phyloP scores from a whole-genome alignment of 2,329 filamentous ascomycete species.

The Xylaria sp. region DNA sequence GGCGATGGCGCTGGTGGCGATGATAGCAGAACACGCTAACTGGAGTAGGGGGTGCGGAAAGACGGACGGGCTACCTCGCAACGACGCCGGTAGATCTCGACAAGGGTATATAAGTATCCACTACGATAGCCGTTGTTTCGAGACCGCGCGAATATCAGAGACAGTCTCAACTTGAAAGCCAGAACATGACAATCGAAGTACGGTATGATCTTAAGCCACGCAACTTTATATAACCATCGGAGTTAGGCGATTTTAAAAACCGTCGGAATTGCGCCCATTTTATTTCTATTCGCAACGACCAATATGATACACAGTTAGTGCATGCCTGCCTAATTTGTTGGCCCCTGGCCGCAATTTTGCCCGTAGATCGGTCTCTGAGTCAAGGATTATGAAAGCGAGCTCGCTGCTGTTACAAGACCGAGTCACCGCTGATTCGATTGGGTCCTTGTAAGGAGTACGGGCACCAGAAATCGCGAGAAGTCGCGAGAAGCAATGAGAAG shows the following conservation, averaged over 20 bases:
- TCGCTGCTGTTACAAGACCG: too few species aligned
- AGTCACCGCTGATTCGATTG: background rate
- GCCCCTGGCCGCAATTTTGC: constrained; percentile 10
- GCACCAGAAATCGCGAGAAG: background rate
- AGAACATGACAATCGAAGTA: background rate
- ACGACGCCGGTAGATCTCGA: background rate
- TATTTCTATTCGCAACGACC: too few species aligned
- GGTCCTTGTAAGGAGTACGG: background rate
- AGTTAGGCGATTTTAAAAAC: background rate
- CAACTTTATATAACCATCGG: constrained; percentile 13
- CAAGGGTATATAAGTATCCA: constrained; percentile 5
- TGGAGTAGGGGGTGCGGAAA: background rate
- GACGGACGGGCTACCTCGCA: background rate
- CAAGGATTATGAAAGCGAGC: background rate
- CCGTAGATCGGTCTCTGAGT: background rate
- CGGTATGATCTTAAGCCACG: background rate
- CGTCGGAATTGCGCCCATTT: too few species aligned
- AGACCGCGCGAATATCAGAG: background rate
- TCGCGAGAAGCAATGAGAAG: background rate
- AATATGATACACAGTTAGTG: background rate
- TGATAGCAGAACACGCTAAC: background rate
- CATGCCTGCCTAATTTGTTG: constrained; percentile 1
- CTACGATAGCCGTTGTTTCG: background rate
- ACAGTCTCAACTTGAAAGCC: background rate
- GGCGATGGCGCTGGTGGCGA: constrained; percentile 7